A percentile compares a stretch with the other conserved stretches of the same genome.
phyloP scores from a whole-genome alignment of 768 basidiomycete species.

The Tephrocybe rancida region DNA sequence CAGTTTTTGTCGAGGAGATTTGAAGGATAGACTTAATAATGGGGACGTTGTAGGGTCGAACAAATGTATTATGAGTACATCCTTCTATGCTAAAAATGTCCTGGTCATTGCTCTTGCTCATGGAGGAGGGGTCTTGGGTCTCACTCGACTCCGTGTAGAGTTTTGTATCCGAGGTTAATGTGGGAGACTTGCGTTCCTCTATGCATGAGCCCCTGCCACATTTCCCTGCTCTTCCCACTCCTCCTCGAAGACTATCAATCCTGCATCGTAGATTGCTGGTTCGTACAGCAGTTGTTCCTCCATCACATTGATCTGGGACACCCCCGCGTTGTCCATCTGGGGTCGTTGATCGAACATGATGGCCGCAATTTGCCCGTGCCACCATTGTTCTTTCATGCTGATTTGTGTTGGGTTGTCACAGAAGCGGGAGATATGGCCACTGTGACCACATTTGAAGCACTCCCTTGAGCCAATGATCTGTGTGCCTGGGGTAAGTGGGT shows the following conservation, averaged over 20 bases:
- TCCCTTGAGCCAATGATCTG: background rate
- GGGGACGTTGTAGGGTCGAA: conserved; percentile 1
- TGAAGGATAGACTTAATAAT: background rate
- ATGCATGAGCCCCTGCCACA: background rate
- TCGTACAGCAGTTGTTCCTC: background rate
- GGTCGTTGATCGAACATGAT: background rate
- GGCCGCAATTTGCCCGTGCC: background rate
- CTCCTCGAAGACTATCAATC: background rate
- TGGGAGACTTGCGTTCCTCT: background rate
- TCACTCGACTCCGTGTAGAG: too few species aligned
- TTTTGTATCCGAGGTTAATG: background rate
- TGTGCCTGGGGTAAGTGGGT: background rate
- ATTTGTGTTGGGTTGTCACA: background rate
- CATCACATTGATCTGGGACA: background rate
- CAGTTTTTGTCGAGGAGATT: background rate
- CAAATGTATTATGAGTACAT: background rate
- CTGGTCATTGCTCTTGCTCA: background rate
- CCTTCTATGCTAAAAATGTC: background rate
- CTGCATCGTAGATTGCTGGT: background rate
- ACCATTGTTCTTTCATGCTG: background rate
- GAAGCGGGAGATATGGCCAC: background rate
- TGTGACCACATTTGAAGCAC: background rate
- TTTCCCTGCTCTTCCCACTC: background rate
- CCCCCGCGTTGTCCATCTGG: background rate
- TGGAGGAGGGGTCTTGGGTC: too few species aligned